phyloP scores from a whole-genome alignment of 345 rosid species.

The Ricinus communis region DNA sequence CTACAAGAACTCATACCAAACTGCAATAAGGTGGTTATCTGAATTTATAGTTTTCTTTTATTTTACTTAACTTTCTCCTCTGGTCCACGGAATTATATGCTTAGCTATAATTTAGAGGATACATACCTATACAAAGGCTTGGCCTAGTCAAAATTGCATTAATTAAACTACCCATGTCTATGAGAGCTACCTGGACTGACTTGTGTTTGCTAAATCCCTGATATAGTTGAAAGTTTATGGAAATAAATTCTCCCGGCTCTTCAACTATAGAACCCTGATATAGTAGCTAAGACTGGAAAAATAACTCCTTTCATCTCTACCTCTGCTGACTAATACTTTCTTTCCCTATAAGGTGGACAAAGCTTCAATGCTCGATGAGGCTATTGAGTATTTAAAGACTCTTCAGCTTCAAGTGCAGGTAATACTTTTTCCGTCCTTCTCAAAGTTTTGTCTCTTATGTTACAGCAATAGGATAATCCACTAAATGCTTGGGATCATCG shows the following conservation, averaged over 20 bases:
- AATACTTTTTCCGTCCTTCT: conserved; percentile 16
- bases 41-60: background rate
- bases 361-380: conserved; percentile 98
- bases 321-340: conserved; percentile 22
- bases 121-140: background rate
- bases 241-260: no score
- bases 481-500: conserved; percentile 7
- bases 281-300: conserved; percentile 8
- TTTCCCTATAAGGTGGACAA: conserved; percentile 69
- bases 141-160: background rate
- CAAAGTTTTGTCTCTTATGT: background rate
- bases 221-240: background rate
- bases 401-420: conserved; percentile 95
- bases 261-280: no score
- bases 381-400: conserved; percentile 81
- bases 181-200: background rate
- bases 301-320: conserved; percentile 7
- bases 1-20: conserved; percentile 94
- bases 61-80: background rate
- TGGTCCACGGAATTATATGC: background rate
- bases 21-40: conserved; percentile 61
- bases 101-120: background rate
- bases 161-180: background rate
- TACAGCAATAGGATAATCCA: conserved; percentile 15
- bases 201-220: conserved; percentile 1